A percentile compares a stretch with the other conserved stretches of the same genome.
Evolutionary conservation across 345 rosid species (phyloP).

Genomic region (Cardiospermum halicacabum): DNA sequence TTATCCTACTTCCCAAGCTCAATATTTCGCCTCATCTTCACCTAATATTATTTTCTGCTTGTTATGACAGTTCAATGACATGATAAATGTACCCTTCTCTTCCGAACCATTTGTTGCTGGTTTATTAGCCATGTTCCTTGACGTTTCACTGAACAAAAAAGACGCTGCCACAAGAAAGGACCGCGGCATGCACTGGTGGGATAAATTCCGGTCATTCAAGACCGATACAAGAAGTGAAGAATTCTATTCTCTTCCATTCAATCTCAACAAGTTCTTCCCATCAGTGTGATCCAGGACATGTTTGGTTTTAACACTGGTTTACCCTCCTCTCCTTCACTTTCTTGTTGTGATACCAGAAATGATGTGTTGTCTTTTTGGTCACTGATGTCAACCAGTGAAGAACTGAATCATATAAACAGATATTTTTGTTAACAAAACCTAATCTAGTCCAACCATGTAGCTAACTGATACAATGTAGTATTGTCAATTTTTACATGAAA

Average conservation of each 20-base stretch:
- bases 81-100: constrained; percentile 88
- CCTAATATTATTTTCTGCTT: neutral
- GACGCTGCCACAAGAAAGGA: constrained; percentile 63
- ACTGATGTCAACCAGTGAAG: constrained; percentile 7
- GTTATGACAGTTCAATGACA: constrained; percentile 84
- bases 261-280: constrained; percentile 96
- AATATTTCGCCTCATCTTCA: neutral
- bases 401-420: constrained; percentile 6
- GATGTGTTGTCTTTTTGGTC: constrained; percentile 1
- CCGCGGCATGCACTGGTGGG: constrained; percentile 93
- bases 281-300: constrained; percentile 46
- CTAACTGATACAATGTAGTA: neutral
- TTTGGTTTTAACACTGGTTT: neutral
- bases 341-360: neutral
- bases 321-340: neutral
- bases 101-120: constrained; percentile 89
- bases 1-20: neutral
- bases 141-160: constrained; percentile 51
- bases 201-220: constrained; percentile 73
- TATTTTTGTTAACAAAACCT: neutral
- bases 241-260: constrained; percentile 85
- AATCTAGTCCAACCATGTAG: neutral
- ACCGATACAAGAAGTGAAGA: constrained; percentile 93
- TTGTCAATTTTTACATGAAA: neutral
- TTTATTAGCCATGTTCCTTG: constrained; percentile 59